Base-by-base conservation (phyloP, 2,329 filamentous ascomycete genomes). In the Penicillium sp. region DNA sequence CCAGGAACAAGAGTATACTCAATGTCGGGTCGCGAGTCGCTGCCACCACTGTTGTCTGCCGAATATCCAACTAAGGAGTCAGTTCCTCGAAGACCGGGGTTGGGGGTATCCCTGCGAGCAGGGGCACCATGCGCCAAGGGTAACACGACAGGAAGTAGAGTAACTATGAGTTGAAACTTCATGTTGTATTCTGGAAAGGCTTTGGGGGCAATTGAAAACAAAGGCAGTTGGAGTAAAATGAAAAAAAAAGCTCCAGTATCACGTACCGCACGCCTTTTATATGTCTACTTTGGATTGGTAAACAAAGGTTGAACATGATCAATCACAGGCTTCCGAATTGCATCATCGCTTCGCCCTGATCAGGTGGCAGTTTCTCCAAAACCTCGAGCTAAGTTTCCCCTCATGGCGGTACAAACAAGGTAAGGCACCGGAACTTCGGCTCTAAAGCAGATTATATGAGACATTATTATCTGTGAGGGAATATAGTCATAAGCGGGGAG, bases 1-100 rank as follows among this genome's bases (percentile, higher is more conserved):
- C 80, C 82, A 0, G 74, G 69, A 10, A 81, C 79, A 10, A 80
- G 73, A 37, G 78, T 67, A 49, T 75, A 78, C 4, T 72, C 62
- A 20, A 76, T 60, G 4, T 66, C 68, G 11, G 73, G 69, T 4
- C 74, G 76, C 31, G 74, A 63, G 49, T 73, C 65, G 11, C 69
- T 71, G 2, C 69, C 64, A 16, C 76, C 60, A 1, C 64, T 68
- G 50, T 76, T 74, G 6, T 65, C 66, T 4, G 74, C 56, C 16
- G 74, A 75, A 58, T 75, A 78, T 4, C 77, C 76, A 2, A 76
- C 60, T 4, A 78, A 69, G 11, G 62, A 58, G 16, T 61, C 51
- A 2, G 63, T 65, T 22, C 70, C 72, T 57, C 68, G 63, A 8
- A 73, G 46, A 2, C 65, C 63, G n/a, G 69, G 64, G 20, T 71